A percentile compares a stretch with the other conserved stretches of the same genome.
Evolutionary conservation across 1,284 basidiomycete genomes (phyloP).

Genomic region (Xanthoconium separans): DNA sequence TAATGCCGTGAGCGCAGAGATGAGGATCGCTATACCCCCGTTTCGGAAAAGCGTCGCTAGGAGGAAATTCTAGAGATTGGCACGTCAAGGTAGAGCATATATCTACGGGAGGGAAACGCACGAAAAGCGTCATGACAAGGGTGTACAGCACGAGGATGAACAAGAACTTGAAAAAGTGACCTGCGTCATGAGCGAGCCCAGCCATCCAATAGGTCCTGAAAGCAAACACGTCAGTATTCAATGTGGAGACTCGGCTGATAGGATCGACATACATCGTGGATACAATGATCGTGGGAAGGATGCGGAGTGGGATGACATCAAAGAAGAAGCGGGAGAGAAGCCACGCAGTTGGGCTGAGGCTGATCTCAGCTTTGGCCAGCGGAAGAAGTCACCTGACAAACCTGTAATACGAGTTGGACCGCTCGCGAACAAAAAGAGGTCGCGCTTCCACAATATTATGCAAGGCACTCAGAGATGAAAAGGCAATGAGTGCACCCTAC

Average conservation of each 20-base stretch:
- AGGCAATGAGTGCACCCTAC: slow-evolving; percentile 82
- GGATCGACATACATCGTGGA: slow-evolving; percentile 62
- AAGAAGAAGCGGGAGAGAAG: slow-evolving; percentile 80
- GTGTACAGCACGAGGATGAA: slow-evolving; percentile 77
- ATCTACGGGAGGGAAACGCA: slow-evolving; percentile 39
- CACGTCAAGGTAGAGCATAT: not conserved
- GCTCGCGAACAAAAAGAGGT: slow-evolving; percentile 83
- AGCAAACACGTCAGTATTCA: slow-evolving; percentile 17
- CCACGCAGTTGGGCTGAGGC: slow-evolving; percentile 77
- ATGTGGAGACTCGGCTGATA: slow-evolving; percentile 1
- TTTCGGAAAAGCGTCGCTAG: slow-evolving; percentile 79
- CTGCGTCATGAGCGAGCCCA: slow-evolving; percentile 68
- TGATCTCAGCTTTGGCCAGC: slow-evolving; percentile 7
- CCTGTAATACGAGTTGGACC: slow-evolving; percentile 81
- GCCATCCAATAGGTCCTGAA: slow-evolving; percentile 89
- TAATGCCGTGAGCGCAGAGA: slow-evolving; percentile 73
- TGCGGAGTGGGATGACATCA: slow-evolving; percentile 80
- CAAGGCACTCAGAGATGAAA: slow-evolving; percentile 83
- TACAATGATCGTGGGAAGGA: slow-evolving; percentile 83
- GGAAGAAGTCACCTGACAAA: slow-evolving; percentile 25
- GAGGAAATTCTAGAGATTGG: slow-evolving; percentile 75
- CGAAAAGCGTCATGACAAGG: slow-evolving; percentile 81
- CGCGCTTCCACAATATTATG: slow-evolving; percentile 83
- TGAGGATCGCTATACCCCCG: slow-evolving; percentile 83
- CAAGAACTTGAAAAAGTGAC: slow-evolving; percentile 81